A percentile compares a stretch with the other conserved stretches of the same genome.
phyloP scores from a whole-genome alignment of 2,329 filamentous ascomycete species.

The Cordyceps cicadae region DNA sequence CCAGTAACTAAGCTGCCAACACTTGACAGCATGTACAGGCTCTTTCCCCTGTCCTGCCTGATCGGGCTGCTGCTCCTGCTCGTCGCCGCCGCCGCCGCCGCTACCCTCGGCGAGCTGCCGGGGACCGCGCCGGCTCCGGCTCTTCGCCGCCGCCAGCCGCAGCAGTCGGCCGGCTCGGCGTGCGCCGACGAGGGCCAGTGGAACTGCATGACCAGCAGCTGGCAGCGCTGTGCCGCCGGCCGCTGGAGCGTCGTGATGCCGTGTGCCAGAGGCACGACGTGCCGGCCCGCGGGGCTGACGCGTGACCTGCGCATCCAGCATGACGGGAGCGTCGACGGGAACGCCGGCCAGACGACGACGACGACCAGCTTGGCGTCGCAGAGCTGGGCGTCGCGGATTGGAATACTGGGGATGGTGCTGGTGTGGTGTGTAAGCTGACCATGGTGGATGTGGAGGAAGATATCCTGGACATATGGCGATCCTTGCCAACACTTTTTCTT shows the following conservation, averaged over 20 bases:
- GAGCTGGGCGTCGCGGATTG: not conserved
- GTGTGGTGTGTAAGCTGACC: not conserved
- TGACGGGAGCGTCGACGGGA: slow-evolving; percentile 14
- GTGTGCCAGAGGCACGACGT: slow-evolving; percentile 37
- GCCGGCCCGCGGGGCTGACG: slow-evolving; percentile 34
- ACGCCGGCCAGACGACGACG: not conserved
- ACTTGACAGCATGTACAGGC: not conserved
- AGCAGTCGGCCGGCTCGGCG: slow-evolving; percentile 25
- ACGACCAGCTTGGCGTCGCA: not conserved
- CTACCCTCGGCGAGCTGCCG: not conserved
- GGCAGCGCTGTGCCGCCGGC: slow-evolving; percentile 43
- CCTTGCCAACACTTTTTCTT: not conserved
- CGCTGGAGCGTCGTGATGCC: slow-evolving; percentile 37
- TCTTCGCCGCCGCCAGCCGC: not conserved
- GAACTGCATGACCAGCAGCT: slow-evolving; percentile 43
- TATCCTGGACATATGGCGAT: not conserved
- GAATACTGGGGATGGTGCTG: not conserved
- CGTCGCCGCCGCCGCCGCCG: not conserved
- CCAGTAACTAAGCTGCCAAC: not conserved
- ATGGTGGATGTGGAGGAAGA: not conserved
- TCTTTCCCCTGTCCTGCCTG: not conserved
- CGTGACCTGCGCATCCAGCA: slow-evolving; percentile 31
- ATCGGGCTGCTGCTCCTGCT: not conserved
- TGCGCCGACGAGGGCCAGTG: slow-evolving; percentile 43
- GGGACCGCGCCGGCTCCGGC: no score